Evolutionary conservation across 108 stramenopile genomes (phyloP).

Genomic region (Conticribra guillardii): DNA sequence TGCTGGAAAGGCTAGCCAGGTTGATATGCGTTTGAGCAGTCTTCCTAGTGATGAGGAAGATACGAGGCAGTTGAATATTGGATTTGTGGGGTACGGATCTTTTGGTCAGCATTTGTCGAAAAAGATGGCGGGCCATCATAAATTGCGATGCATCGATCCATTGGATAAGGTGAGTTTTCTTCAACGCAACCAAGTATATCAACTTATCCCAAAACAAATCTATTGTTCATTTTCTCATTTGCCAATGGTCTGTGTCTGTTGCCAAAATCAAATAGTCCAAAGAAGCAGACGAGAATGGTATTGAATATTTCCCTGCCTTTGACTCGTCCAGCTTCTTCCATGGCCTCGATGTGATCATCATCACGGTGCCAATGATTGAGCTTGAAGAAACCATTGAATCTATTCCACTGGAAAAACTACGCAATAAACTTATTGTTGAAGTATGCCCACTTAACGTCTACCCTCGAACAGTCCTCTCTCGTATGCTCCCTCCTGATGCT

Average conservation of each 20-base stretch:
- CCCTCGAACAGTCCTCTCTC: constrained; percentile 72
- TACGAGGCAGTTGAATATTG: constrained; percentile 49
- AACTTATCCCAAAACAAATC: neutral
- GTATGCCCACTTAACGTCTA: constrained; percentile 73
- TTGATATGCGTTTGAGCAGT: constrained; percentile 33
- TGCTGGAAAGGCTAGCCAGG: constrained; percentile 41
- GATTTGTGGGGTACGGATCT: constrained; percentile 53
- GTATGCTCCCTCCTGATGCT: constrained; percentile 74
- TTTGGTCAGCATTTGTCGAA: constrained; percentile 62
- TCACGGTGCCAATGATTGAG: constrained; percentile 80
- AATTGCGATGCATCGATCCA: constrained; percentile 76
- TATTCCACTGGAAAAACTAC: constrained; percentile 59
- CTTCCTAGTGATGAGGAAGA: constrained; percentile 68
- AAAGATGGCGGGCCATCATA: constrained; percentile 63
- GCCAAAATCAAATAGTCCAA: constrained; percentile 50
- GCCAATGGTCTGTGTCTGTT: neutral
- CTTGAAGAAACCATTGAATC: constrained; percentile 72
- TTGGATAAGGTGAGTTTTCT: constrained; percentile 47
- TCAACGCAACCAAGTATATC: neutral
- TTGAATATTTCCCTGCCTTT: constrained; percentile 76
- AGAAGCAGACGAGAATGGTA: constrained; percentile 70
- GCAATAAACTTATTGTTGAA: constrained; percentile 82
- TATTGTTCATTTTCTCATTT: neutral
- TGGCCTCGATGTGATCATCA: constrained; percentile 78
- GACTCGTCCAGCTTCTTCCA: constrained; percentile 70